A percentile compares a stretch with the other conserved stretches of the same genome.
Evolutionary conservation across 805 yeast species (phyloP).

Genomic region (Tetrapisispora nanseiensis): DNA sequence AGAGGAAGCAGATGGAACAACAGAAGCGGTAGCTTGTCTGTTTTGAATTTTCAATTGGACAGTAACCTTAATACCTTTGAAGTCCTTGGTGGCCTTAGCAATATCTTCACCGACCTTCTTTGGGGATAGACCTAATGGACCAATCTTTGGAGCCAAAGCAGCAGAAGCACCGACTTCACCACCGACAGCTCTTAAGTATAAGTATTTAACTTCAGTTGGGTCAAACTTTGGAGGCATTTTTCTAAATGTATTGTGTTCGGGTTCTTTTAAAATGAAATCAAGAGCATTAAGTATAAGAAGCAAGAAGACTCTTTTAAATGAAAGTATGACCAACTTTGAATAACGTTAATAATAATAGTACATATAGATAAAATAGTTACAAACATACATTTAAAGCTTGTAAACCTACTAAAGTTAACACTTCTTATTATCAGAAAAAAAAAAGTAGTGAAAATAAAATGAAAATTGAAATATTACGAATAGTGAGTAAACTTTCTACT

Average conservation of each 20-base stretch:
- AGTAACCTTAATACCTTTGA: slow-evolving; percentile 99
- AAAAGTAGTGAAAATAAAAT: neutral
- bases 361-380: no score
- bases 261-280: neutral
- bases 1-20: slow-evolving; percentile 98
- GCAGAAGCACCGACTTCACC: slow-evolving; percentile 99
- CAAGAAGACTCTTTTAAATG: neutral
- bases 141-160: slow-evolving; percentile 99
- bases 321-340: no score
- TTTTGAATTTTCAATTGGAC: slow-evolving; percentile 97
- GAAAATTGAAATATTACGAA: neutral
- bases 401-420: no score
- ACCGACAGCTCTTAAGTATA: slow-evolving; percentile 99
- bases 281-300: neutral
- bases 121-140: slow-evolving; percentile 99
- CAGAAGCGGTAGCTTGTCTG: slow-evolving; percentile 99
- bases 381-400: no score
- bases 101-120: slow-evolving; percentile 99
- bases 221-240: slow-evolving; percentile 97
- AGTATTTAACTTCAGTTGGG: slow-evolving; percentile 95
- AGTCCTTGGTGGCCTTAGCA: slow-evolving; percentile 98
- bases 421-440: no score
- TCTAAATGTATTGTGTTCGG: slow-evolving; percentile 1
- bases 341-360: no score
- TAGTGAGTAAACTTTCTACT: no score